These are phyloP conservation scores for Penicillium hordei DNA, from an alignment of 2,329 filamentous ascomycete species.

Conservation along the genomic window DNA sequence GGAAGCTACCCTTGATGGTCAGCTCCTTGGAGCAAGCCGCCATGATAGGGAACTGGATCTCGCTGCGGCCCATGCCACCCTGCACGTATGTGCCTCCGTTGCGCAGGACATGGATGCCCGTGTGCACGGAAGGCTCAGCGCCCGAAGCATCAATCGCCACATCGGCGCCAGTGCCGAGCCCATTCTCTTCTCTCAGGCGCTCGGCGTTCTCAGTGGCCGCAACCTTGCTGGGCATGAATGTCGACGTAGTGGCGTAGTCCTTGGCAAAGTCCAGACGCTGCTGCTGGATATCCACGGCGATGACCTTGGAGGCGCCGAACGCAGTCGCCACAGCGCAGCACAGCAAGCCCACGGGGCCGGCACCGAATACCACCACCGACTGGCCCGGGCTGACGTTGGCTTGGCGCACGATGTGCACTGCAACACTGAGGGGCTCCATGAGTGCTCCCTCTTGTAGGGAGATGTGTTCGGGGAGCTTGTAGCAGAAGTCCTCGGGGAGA, in stretches of 20 bases:
- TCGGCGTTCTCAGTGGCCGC: slow-evolving; percentile 71
- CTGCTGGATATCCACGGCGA: slow-evolving; percentile 85
- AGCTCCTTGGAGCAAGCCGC: slow-evolving; percentile 87
- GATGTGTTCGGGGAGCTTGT: slow-evolving; percentile 76
- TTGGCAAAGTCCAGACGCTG: slow-evolving; percentile 76
- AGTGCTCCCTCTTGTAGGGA: slow-evolving; percentile 83
- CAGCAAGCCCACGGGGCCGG: slow-evolving; percentile 81
- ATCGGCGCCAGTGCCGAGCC: slow-evolving; percentile 67
- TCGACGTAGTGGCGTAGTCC: slow-evolving; percentile 59
- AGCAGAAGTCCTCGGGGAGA: slow-evolving; percentile 87
- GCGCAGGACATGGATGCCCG: slow-evolving; percentile 68
- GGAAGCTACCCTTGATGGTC: slow-evolving; percentile 81
- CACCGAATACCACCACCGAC: slow-evolving; percentile 79
- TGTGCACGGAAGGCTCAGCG: slow-evolving; percentile 75
- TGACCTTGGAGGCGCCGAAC: slow-evolving; percentile 80
- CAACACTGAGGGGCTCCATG: slow-evolving; percentile 84
- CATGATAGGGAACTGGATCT: slow-evolving; percentile 91
- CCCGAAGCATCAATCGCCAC: slow-evolving; percentile 78
- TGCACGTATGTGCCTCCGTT: slow-evolving; percentile 77
- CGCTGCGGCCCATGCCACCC: slow-evolving; percentile 83
- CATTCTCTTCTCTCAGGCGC: slow-evolving; percentile 63
- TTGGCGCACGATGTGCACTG: slow-evolving; percentile 79
- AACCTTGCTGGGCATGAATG: slow-evolving; percentile 62
- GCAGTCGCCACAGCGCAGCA: slow-evolving; percentile 82
- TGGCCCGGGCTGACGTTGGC: slow-evolving; percentile 71